A percentile compares a stretch with the other conserved stretches of the same genome.
These are phyloP conservation scores for Mangifera indica DNA, from an alignment of 345 rosid genomes.

Conservation along the genomic window DNA sequence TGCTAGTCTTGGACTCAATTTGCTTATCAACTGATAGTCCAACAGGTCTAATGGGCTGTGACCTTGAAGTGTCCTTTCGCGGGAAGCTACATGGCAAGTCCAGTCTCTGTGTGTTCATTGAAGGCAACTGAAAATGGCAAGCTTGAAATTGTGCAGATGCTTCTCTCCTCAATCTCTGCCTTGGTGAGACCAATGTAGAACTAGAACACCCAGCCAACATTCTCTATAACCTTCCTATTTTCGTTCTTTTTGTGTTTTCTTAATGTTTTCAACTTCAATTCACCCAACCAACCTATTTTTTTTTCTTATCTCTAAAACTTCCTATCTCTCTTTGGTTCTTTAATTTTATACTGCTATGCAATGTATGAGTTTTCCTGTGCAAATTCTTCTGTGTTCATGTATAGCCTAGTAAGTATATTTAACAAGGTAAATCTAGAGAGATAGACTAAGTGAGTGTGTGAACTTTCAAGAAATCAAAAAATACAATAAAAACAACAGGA, in stretches of 20 bases:
- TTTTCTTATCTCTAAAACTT: conserved; percentile 15
- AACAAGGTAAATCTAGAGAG: conserved; percentile 40
- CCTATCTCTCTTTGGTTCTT: conserved; percentile 45
- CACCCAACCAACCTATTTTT: conserved; percentile 49
- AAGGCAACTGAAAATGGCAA: conserved; percentile 72
- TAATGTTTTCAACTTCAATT: conserved; percentile 19
- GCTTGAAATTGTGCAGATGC: conserved; percentile 76
- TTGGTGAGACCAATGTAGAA: conserved; percentile 92
- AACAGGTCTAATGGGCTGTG: conserved; percentile 72
- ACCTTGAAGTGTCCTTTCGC: conserved; percentile 65
- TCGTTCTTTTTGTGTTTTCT: conserved; percentile 21
- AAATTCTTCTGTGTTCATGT: conserved; percentile 18
- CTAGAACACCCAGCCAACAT: conserved; percentile 99
- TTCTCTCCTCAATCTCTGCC: conserved; percentile 96
- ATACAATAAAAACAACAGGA: conserved; percentile 42
- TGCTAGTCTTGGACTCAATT: conserved; percentile 54
- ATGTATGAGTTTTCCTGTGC: conserved; percentile 28
- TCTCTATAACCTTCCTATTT: conserved; percentile 53
- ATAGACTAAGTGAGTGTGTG: conserved; percentile 51
- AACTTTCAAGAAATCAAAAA: conserved; percentile 32
- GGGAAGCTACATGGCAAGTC: conserved; percentile 84
- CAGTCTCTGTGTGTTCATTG: conserved; percentile 98
- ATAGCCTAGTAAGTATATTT: conserved; percentile 26
- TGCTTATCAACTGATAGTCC: conserved; percentile 74
- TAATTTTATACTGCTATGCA: conserved; percentile 21